These are phyloP conservation scores for Aspergillus alliaceus DNA, from an alignment of 2,329 filamentous ascomycete genomes.

Conservation along the genomic window DNA sequence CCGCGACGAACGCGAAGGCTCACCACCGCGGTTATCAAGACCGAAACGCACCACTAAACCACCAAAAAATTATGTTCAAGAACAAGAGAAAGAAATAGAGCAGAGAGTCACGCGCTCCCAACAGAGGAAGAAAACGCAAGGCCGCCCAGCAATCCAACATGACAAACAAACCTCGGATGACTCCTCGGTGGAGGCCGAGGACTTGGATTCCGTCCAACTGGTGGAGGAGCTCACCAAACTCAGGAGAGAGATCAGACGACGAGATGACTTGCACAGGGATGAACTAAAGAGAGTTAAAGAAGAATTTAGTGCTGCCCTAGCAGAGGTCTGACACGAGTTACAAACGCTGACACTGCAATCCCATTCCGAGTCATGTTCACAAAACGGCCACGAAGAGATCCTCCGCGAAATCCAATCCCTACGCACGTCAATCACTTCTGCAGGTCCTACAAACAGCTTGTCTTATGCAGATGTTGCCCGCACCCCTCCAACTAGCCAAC, in stretches of 20 bases:
- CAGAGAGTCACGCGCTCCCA: no score
- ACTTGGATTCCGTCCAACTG: constrained; percentile 6
- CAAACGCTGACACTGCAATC: constrained; percentile 14
- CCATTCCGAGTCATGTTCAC: constrained; percentile 10
- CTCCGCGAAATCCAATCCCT: constrained; percentile 23
- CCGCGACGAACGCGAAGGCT: constrained; percentile 22
- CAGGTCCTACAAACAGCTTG: constrained; percentile 5
- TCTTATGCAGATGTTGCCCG: constrained; percentile 21
- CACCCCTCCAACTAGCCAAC: constrained; percentile 15
- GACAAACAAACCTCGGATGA: constrained; percentile 16
- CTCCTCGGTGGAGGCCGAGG: constrained; percentile 13
- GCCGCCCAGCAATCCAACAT: constrained; percentile 8
- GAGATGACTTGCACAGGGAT: constrained; percentile 20
- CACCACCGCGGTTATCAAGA: constrained; percentile 19
- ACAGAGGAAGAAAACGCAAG: no score
- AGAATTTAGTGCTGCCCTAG: constrained; percentile 19
- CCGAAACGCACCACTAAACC: constrained; percentile 20
- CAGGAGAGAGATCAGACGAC: constrained; percentile 20
- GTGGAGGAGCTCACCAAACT: constrained; percentile 22
- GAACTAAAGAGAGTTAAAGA: constrained; percentile 20
- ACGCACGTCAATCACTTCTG: constrained; percentile 10
- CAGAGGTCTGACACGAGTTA: constrained; percentile 17
- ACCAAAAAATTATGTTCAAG: no score
- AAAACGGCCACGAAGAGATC: constrained; percentile 18
- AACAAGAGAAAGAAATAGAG: no score